phyloP scores from a whole-genome alignment of 2,329 filamentous ascomycete species.

The Arthrobotrys sphaeroides region DNA sequence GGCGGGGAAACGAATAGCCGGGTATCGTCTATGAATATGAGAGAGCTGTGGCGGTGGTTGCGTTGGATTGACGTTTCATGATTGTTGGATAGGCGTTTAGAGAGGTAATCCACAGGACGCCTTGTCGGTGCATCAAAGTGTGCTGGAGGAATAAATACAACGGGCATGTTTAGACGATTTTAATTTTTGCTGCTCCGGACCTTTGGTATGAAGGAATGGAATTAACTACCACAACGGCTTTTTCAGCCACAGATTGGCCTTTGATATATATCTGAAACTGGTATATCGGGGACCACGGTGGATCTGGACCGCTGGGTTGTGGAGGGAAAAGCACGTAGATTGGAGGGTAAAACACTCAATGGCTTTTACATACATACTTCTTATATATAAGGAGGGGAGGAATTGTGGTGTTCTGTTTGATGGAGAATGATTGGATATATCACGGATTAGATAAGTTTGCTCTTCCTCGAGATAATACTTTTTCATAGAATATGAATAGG shows the following conservation, averaged over 20 bases:
- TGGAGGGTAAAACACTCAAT: slow-evolving; percentile 3
- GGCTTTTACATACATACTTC: no score
- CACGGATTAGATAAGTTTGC: no score
- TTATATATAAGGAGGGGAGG: no score
- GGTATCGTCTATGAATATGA: not conserved
- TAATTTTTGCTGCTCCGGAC: not conserved
- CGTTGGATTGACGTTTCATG: slow-evolving; percentile 1
- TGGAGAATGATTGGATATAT: no score
- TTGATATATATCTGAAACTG: slow-evolving; percentile 13
- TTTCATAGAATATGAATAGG: no score
- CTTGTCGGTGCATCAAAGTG: not conserved
- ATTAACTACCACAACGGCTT: not conserved
- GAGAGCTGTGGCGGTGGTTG: not conserved
- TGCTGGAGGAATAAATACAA: not conserved
- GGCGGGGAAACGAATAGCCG: not conserved
- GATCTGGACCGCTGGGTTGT: slow-evolving; percentile 26
- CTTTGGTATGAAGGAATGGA: not conserved
- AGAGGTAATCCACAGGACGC: not conserved
- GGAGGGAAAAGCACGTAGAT: not conserved
- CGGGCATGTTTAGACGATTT: not conserved
- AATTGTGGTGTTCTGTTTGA: no score
- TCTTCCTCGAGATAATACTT: no score
- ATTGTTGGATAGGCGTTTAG: not conserved
- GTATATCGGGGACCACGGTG: slow-evolving; percentile 10
- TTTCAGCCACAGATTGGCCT: slow-evolving; percentile 1